Percentiles rank a stretch among this genome's conserved stretches.
Evolutionary conservation across 139 green algal genomes (phyloP).

Genomic region (Ostreobium quekettii): DNA sequence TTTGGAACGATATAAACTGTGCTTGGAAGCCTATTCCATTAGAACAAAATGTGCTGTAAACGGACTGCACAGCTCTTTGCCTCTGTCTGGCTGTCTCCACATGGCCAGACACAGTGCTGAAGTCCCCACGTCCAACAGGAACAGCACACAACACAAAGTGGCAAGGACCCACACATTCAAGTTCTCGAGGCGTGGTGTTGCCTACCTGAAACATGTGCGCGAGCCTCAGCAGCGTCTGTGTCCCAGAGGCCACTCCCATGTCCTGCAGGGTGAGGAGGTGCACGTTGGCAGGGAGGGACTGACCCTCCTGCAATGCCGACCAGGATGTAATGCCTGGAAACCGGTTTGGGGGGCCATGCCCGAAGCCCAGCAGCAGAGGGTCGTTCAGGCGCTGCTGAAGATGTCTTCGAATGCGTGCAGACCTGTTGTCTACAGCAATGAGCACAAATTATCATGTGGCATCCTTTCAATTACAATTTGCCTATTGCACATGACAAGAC

Average conservation of each 20-base stretch:
- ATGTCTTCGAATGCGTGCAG: conserved; percentile 18
- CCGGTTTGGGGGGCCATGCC: conserved; percentile 5
- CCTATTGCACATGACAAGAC: no score
- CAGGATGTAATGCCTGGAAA: conserved; percentile 5
- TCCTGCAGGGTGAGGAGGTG: conserved; percentile 47
- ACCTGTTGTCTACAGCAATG: not conserved
- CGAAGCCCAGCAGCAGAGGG: conserved; percentile 45
- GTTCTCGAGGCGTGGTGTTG: no score
- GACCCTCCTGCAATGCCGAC: conserved; percentile 7
- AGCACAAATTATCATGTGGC: not conserved
- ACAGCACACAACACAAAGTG: no score
- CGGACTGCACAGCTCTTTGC: no score
- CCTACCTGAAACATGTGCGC: conserved; percentile 39
- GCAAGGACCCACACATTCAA: no score
- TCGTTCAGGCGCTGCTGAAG: conserved; percentile 43
- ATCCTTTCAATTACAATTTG: no score
- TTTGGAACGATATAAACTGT: no score
- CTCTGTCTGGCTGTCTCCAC: no score
- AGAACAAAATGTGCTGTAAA: no score
- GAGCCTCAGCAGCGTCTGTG: conserved; percentile 35
- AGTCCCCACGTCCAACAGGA: no score
- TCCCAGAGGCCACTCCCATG: not conserved
- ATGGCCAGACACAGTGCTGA: no score
- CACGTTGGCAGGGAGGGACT: conserved; percentile 33
- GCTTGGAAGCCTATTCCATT: no score